Evolutionary conservation across 192 early-diverging fungal genomes (phyloP).

Genomic region (Linnemannia exigua): DNA sequence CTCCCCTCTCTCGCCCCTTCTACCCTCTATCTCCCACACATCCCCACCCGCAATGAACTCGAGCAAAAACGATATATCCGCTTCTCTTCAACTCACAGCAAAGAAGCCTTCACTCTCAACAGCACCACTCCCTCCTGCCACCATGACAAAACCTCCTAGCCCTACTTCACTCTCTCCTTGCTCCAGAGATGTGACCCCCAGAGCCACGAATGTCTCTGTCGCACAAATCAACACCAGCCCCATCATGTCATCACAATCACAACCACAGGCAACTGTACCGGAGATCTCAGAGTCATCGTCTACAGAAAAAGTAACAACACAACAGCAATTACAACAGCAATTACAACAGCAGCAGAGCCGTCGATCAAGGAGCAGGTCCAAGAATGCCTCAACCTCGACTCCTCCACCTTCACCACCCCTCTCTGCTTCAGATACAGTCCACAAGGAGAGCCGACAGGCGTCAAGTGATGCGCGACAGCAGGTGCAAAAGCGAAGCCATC

Average conservation of each 20-base stretch:
- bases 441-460: not conserved
- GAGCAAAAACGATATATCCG: not conserved
- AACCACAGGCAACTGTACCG: not conserved
- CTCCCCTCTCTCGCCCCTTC: conserved; percentile 10
- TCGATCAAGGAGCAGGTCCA: conserved; percentile 14
- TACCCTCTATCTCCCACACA: not conserved
- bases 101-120: not conserved
- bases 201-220: not conserved
- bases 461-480: not conserved
- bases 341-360: not conserved
- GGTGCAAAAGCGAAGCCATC: not conserved
- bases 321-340: not conserved
- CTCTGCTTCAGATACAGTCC: conserved; percentile 1
- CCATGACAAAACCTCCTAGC: not conserved
- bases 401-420: conserved; percentile 35
- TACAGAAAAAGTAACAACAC: not conserved
- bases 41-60: not conserved
- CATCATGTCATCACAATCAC: not conserved
- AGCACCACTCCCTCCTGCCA: not conserved
- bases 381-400: conserved; percentile 18
- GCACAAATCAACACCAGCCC: not conserved
- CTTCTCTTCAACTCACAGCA: not conserved
- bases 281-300: not conserved
- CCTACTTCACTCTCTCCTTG: not conserved
- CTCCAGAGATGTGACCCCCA: not conserved